Evolutionary conservation across 495 filamentous ascomycete genomes (phyloP).

Genomic region (Tuber umbilicatum): DNA sequence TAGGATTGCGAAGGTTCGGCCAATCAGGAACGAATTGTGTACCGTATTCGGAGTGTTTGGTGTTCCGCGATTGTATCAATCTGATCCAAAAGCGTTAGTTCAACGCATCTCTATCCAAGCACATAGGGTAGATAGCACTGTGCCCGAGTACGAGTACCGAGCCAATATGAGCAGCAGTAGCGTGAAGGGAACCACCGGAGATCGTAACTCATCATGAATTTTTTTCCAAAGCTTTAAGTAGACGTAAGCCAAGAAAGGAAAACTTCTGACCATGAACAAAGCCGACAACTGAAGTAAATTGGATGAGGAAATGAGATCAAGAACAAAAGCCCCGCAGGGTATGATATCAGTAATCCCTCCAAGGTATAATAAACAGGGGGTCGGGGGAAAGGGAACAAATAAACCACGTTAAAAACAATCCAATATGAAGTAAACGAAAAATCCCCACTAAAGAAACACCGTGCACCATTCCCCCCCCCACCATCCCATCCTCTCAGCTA

Average conservation of each 20-base stretch:
- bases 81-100: no score
- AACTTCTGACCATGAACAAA: neutral
- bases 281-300: neutral
- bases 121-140: no score
- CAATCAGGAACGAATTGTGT: no score
- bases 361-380: neutral
- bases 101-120: no score
- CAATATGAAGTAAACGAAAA: neutral
- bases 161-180: neutral
- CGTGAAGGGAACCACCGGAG: neutral
- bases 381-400: neutral
- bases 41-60: no score
- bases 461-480: neutral
- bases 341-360: neutral
- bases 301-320: neutral
- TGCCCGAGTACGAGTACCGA: no score
- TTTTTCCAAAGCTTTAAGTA: neutral
- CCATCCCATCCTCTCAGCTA: neutral
- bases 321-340: neutral
- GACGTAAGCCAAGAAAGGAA: neutral
- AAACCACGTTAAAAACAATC: neutral
- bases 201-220: neutral
- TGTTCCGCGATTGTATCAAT: no score
- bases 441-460: neutral
- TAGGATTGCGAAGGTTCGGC: no score